Percentiles rank a stretch among this genome's conserved stretches.
Evolutionary conservation across 495 filamentous ascomycete species (phyloP).

Genomic region (Saxispiralis lemnorum): DNA sequence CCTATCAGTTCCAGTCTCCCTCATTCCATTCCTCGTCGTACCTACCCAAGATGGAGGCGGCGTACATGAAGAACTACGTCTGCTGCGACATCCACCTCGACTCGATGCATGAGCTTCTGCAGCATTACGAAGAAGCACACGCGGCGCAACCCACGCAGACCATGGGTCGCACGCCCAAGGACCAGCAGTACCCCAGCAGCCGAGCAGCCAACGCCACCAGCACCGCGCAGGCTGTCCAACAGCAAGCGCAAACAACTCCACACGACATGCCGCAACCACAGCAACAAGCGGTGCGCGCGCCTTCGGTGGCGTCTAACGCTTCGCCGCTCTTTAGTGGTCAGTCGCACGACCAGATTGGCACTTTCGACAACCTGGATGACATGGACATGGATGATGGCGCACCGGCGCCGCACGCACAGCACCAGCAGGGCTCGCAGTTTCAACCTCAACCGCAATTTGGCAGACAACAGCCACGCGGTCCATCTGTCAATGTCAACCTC

Average conservation of each 20-base stretch:
- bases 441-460: slow-evolving; percentile 46
- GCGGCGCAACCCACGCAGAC: slow-evolving; percentile 40
- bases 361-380: slow-evolving; percentile 72
- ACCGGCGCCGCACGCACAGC: slow-evolving; percentile 26
- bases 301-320: not conserved
- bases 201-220: slow-evolving; percentile 18
- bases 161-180: slow-evolving; percentile 35
- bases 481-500: slow-evolving; percentile 59
- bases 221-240: slow-evolving; percentile 16
- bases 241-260: slow-evolving; percentile 27
- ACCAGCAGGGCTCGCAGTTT: slow-evolving; percentile 38
- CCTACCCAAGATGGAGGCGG: slow-evolving; percentile 89
- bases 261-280: slow-evolving; percentile 17
- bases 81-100: slow-evolving; percentile 80
- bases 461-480: slow-evolving; percentile 41
- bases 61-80: slow-evolving; percentile 87
- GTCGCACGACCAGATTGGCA: slow-evolving; percentile 34
- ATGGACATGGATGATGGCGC: slow-evolving; percentile 92
- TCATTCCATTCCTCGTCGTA: slow-evolving; percentile 97
- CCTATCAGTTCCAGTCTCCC: slow-evolving; percentile 74
- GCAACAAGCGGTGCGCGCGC: not conserved
- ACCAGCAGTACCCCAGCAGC: slow-evolving; percentile 33
- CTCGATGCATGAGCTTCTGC: slow-evolving; percentile 81
- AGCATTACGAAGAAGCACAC: slow-evolving; percentile 92
- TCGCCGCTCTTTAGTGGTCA: slow-evolving; percentile 15